phyloP scores from a whole-genome alignment of 1,284 basidiomycete species.

The Ceratobasidium sp. region DNA sequence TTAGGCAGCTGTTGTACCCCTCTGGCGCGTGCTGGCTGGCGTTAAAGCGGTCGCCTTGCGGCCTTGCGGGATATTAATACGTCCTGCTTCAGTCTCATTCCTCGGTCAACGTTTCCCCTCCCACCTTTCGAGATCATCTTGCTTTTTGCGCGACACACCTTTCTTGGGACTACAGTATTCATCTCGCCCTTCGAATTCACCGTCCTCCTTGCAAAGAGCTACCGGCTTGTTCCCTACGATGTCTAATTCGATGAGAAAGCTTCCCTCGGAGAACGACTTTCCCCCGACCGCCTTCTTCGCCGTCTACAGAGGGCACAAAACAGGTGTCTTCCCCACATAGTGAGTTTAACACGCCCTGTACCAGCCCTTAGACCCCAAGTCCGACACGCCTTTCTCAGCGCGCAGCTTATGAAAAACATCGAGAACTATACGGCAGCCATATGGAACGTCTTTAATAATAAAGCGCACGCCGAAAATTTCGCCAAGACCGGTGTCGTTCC shows the following conservation, averaged over 20 bases:
- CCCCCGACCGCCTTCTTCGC: constrained; percentile 11
- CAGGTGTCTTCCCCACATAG: neutral
- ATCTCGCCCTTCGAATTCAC: neutral
- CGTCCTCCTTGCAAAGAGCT: neutral
- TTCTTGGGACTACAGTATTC: neutral
- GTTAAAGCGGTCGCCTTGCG: neutral
- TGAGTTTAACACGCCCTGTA: neutral
- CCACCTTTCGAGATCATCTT: neutral
- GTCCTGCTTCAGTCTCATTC: neutral
- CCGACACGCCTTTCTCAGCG: neutral
- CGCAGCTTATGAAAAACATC: constrained; percentile 2
- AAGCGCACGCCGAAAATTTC: constrained; percentile 20
- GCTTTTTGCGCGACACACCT: neutral
- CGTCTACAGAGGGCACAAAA: constrained; percentile 9
- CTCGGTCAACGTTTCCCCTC: neutral
- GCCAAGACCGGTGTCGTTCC: constrained; percentile 11
- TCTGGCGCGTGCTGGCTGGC: constrained; percentile 1
- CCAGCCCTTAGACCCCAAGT: neutral
- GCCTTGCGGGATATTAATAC: neutral
- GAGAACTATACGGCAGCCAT: neutral
- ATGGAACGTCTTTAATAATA: constrained; percentile 14
- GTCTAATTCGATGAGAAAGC: neutral
- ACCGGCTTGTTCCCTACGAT: neutral
- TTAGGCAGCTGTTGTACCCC: neutral
- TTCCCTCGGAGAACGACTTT: neutral